Conservation (phyloP, 768 basidiomycete genomes). For the Hysterangium stoloniferum region DNA sequence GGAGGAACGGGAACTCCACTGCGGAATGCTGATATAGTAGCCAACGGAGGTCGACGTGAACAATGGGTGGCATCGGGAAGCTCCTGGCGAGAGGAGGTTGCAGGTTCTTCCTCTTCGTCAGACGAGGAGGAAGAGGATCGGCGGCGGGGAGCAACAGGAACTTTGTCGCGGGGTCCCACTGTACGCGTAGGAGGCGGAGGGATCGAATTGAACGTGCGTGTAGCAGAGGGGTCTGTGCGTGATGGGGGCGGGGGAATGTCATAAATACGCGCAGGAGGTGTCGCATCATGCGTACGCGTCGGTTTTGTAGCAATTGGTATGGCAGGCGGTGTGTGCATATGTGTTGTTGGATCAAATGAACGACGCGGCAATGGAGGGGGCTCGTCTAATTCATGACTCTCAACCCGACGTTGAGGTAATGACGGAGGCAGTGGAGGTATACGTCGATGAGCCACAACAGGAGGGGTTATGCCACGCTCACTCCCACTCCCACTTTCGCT, state of each 20-base stretch:
- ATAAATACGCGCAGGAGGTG: too few species aligned
- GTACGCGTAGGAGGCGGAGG: conserved; percentile 72
- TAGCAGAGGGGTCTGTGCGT: neutral
- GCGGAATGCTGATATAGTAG: conserved; percentile 29
- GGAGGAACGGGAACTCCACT: conserved; percentile 49
- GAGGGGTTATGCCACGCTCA: conserved; percentile 14
- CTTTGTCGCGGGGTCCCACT: conserved; percentile 60
- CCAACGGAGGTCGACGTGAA: conserved; percentile 43
- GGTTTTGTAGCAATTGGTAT: neutral
- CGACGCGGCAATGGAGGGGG: conserved; percentile 22
- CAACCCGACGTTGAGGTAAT: conserved; percentile 22
- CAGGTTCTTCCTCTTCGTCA: conserved; percentile 55
- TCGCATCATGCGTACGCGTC: neutral
- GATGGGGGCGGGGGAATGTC: neutral
- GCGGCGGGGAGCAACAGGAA: conserved; percentile 44
- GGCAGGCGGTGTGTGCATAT: conserved; percentile 10
- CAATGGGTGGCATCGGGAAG: conserved; percentile 66
- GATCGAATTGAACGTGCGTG: conserved; percentile 29
- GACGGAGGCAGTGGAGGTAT: conserved; percentile 26
- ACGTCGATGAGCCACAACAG: conserved; percentile 21
- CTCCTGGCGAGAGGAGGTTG: conserved; percentile 33
- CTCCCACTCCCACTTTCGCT: conserved; percentile 4
- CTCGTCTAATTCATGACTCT: neutral
- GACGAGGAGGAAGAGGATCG: conserved; percentile 34
- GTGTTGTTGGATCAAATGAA: conserved; percentile 14